Evolutionary conservation across 805 yeast species (phyloP), one percentile per base, ranked within the genome.

Genomic region (Pichia cabralensis): DNA sequence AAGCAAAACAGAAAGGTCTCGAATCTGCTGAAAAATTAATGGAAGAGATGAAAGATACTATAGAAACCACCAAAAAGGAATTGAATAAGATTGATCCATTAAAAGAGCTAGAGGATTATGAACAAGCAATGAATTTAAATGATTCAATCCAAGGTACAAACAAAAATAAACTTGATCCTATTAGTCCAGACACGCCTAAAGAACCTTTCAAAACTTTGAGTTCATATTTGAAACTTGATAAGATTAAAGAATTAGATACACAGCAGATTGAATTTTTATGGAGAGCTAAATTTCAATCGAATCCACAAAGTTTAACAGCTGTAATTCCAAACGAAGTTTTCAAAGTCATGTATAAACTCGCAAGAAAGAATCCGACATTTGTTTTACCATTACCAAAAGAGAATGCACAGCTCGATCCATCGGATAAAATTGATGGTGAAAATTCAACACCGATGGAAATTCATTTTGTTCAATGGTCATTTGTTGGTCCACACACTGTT

Each of bases 381-480:
- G 79, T 92, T n/a, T 65, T 92, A 17, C 98, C 98, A 1, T 60
- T 92, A 36, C 95, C 96, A 5, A 74, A 78, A 46, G 74, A 64
- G 14, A n/a, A n/a, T n/a, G n/a, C n/a, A n/a, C n/a, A n/a, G n/a
- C n/a, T n/a, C n/a, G n/a, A n/a, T n/a, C n/a, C n/a, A n/a, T n/a
- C n/a, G n/a, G 61, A 62, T 24, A 63, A 28, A 28, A 57, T 51
- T 11, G 41, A 36, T 19, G 42, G 39, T 12, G 37, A 55, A 2
- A n/a, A n/a, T n/a, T n/a, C n/a, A n/a, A 56, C 58, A 4, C 60
- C 60, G 28, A 76, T 39, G 49, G 98, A 92, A 59, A 68, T 92
- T 60, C 96, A 92, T 52, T 85, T 80, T 54, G 74, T 88, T 16
- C 97, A 92, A 60, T 92, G 98, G 98, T 67, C 75, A 14, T 83